Percentiles rank a stretch among this genome's conserved stretches.
Evolutionary conservation across 2,329 filamentous ascomycete genomes (phyloP).

Genomic region (Talaromyces piceae): DNA sequence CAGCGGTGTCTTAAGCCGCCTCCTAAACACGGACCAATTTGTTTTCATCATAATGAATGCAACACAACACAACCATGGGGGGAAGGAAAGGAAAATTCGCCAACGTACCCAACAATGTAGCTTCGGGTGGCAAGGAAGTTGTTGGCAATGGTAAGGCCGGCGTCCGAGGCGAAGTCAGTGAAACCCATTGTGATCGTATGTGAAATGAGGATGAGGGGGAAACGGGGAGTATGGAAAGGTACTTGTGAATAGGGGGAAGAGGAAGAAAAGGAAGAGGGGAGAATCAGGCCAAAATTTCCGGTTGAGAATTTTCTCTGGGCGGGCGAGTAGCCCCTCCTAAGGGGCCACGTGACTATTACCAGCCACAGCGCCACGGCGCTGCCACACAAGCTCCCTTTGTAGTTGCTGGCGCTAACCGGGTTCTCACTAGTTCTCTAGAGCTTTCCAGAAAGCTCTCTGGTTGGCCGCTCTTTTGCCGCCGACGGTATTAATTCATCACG

Average conservation of each 20-base stretch:
- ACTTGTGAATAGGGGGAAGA: slow-evolving; percentile 9
- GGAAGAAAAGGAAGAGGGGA: slow-evolving; percentile 17
- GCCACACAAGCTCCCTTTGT: slow-evolving; percentile 2
- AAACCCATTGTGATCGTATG: slow-evolving; percentile 52
- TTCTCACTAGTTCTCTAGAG: slow-evolving; percentile 25
- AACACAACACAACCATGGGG: slow-evolving; percentile 18
- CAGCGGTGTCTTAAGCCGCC: slow-evolving; percentile 84
- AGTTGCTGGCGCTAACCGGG: neutral
- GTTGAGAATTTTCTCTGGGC: slow-evolving; percentile 17
- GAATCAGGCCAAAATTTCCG: slow-evolving; percentile 23
- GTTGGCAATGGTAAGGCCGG: slow-evolving; percentile 52
- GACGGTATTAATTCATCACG: too few relatives aligned
- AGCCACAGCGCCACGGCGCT: neutral
- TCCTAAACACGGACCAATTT: slow-evolving; percentile 95
- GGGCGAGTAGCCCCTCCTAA: slow-evolving; percentile 18
- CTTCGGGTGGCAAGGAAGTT: slow-evolving; percentile 53
- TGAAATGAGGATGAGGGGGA: slow-evolving; percentile 11
- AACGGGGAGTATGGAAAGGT: slow-evolving; percentile 12
- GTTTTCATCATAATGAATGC: slow-evolving; percentile 62
- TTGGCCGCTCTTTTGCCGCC: slow-evolving; percentile 1
- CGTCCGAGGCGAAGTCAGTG: slow-evolving; percentile 56
- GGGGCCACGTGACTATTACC: slow-evolving; percentile 24
- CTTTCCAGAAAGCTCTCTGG: slow-evolving; percentile 30
- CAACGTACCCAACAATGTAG: slow-evolving; percentile 75
- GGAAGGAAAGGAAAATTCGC: slow-evolving; percentile 12